A percentile compares a stretch with the other conserved stretches of the same genome.
These are phyloP conservation scores for rapeseed (Brassica napus) DNA, from an alignment of 345 rosid species.

Conservation along the genomic window Da-Ae NC_063442.1:35729501-35730000, in stretches of 20 bases:
- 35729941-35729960: slow-evolving; percentile 56
- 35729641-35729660: slow-evolving; percentile 58
- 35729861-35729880: slow-evolving; percentile 78
- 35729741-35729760: slow-evolving; percentile 80
- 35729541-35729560: slow-evolving; percentile 92
- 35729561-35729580: slow-evolving; percentile 70
- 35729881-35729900: slow-evolving; percentile 83
- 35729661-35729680: slow-evolving; percentile 90
- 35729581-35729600: slow-evolving; percentile 61
- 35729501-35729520: slow-evolving; percentile 87
- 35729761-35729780: slow-evolving; percentile 62
- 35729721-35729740: slow-evolving; percentile 52
- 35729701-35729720: slow-evolving; percentile 82
- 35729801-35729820: slow-evolving; percentile 63
- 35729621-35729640: slow-evolving; percentile 80
- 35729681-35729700: slow-evolving; percentile 76
- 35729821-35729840: slow-evolving; percentile 79
- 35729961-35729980: slow-evolving; percentile 58
- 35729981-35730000: slow-evolving; percentile 43
- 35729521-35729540: slow-evolving; percentile 84
- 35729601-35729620: slow-evolving; percentile 91
- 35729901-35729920: slow-evolving; percentile 70
- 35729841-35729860: slow-evolving; percentile 73
- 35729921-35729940: slow-evolving; percentile 57
- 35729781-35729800: slow-evolving; percentile 65